Evolutionary conservation across 2,329 filamentous ascomycete genomes (phyloP).

Genomic region (Dactylellina leptospora): DNA sequence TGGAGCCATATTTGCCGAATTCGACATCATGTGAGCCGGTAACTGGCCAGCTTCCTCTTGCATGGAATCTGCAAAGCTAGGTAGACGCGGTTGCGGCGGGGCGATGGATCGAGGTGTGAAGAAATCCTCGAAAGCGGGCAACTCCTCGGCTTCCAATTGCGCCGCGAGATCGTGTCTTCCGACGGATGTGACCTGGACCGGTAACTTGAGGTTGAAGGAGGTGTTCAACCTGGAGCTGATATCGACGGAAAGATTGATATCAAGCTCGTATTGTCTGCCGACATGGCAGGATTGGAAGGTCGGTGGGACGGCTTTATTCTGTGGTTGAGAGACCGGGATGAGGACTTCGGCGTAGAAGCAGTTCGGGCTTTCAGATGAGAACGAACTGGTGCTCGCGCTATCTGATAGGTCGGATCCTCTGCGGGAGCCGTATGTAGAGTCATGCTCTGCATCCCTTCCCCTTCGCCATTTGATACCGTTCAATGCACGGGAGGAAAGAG

Average conservation of each 20-base stretch:
- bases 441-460: slow-evolving; percentile 37
- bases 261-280: slow-evolving; percentile 71
- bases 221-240: slow-evolving; percentile 57
- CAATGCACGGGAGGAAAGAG: slow-evolving; percentile 55
- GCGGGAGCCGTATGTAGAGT: slow-evolving; percentile 49
- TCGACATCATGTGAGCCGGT: slow-evolving; percentile 50
- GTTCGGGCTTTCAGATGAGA: slow-evolving; percentile 28
- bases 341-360: slow-evolving; percentile 70
- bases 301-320: slow-evolving; percentile 71
- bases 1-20: slow-evolving; percentile 43
- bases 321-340: slow-evolving; percentile 71
- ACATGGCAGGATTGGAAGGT: slow-evolving; percentile 76
- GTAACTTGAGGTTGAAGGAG: slow-evolving; percentile 55
- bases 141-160: slow-evolving; percentile 32
- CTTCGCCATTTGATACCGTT: slow-evolving; percentile 55
- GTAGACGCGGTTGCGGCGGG: slow-evolving; percentile 31
- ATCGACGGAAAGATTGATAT: slow-evolving; percentile 68
- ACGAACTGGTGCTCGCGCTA: slow-evolving; percentile 27
- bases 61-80: slow-evolving; percentile 37
- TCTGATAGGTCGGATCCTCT: slow-evolving; percentile 45
- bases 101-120: slow-evolving; percentile 55
- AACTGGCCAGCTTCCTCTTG: slow-evolving; percentile 32
- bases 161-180: slow-evolving; percentile 36
- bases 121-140: slow-evolving; percentile 54
- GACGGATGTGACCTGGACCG: slow-evolving; percentile 54